Evolutionary conservation across 345 rosid species (phyloP).

Genomic region (Populus tremula): DNA sequence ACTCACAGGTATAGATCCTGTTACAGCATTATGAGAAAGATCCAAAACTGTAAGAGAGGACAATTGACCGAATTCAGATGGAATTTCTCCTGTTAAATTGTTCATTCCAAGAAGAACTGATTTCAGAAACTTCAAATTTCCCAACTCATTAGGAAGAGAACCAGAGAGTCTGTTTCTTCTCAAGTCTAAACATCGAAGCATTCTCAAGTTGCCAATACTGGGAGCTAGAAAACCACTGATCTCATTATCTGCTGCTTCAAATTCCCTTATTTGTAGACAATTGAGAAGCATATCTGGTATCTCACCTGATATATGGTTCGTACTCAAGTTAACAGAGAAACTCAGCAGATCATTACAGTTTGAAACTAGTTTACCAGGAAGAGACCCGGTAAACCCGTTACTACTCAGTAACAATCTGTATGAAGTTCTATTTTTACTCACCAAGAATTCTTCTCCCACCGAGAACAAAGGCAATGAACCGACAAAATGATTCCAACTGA

Average conservation of each 20-base stretch:
- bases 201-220: slow-evolving; percentile 37
- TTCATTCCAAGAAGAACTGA: slow-evolving; percentile 49
- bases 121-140: slow-evolving; percentile 35
- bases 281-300: slow-evolving; percentile 25
- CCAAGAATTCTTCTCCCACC: slow-evolving; percentile 36
- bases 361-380: slow-evolving; percentile 31
- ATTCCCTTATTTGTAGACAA: slow-evolving; percentile 36
- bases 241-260: slow-evolving; percentile 55
- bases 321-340: slow-evolving; percentile 52
- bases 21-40: slow-evolving; percentile 53
- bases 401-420: slow-evolving; percentile 51
- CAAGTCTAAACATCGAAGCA: slow-evolving; percentile 45
- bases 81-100: slow-evolving; percentile 50
- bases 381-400: slow-evolving; percentile 46
- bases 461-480: slow-evolving; percentile 49
- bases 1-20: slow-evolving; percentile 49
- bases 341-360: slow-evolving; percentile 38
- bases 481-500: slow-evolving; percentile 50
- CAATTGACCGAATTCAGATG: slow-evolving; percentile 41
- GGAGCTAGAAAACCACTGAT: slow-evolving; percentile 43
- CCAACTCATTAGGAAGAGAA: slow-evolving; percentile 42
- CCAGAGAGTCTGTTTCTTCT: slow-evolving; percentile 50
- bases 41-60: slow-evolving; percentile 46
- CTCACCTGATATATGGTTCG: slow-evolving; percentile 40
- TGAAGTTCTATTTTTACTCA: slow-evolving; percentile 13